Conservation (phyloP, 176 grass and related monocot species). For the Phragmites australis region DNA sequence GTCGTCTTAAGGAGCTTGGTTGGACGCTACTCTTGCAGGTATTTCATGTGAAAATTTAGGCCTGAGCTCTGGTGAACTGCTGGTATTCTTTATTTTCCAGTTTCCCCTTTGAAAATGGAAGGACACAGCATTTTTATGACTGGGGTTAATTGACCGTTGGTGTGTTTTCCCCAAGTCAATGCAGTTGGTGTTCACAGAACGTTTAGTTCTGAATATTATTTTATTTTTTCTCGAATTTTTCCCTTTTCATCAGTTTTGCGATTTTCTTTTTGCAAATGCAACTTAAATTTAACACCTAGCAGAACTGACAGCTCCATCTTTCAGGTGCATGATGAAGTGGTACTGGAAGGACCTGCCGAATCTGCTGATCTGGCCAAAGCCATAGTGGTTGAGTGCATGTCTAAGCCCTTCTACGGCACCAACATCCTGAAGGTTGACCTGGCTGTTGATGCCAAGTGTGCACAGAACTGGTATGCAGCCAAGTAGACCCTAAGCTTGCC, state of each 20-base stretch:
- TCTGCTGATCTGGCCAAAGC: constrained; percentile 89
- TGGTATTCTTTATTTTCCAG: background rate
- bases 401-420: constrained; percentile 75
- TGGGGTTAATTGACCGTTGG: background rate
- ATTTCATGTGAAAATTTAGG: constrained; percentile 24
- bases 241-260: background rate
- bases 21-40: constrained; percentile 94
- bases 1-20: constrained; percentile 77
- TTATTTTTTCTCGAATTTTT: constrained; percentile 1
- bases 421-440: constrained; percentile 88
- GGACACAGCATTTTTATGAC: background rate
- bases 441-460: constrained; percentile 91
- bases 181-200: background rate
- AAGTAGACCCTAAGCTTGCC: constrained; percentile 41
- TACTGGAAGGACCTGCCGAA: constrained; percentile 90
- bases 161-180: background rate
- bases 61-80: background rate
- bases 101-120: background rate
- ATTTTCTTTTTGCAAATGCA: background rate
- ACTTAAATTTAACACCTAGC: background rate
- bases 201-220: background rate
- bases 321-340: constrained; percentile 98
- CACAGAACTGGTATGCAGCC: constrained; percentile 88
- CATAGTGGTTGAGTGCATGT: constrained; percentile 93
- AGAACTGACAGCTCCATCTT: constrained; percentile 33